Conservation (phyloP, 1,139 yeast species). For the Eremothecium coryli region DNA sequence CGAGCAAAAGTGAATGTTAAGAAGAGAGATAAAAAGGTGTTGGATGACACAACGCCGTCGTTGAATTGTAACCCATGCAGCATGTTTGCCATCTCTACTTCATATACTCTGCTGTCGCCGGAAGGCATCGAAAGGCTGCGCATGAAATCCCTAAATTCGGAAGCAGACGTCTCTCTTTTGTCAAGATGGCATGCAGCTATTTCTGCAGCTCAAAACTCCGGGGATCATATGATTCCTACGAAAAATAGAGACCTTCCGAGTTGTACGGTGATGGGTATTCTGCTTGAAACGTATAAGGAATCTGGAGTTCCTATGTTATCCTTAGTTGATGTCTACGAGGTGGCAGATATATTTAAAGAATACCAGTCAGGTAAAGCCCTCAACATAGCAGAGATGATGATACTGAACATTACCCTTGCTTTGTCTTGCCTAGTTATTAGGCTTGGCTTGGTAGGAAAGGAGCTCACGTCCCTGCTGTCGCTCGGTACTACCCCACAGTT, state of each 20-base stretch:
- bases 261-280: conserved; percentile 2
- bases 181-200: conserved; percentile 5
- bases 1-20: too few relatives aligned
- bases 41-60: too few relatives aligned
- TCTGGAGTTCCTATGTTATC: conserved; percentile 6
- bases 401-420: conserved; percentile 7
- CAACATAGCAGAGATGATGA: conserved; percentile 4
- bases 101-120: conserved; percentile 7
- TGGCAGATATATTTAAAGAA: not conserved
- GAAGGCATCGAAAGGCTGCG: conserved; percentile 8
- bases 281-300: conserved; percentile 3
- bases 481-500: conserved; percentile 1
- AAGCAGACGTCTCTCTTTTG: conserved; percentile 4
- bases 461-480: not conserved
- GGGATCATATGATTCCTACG: conserved; percentile 2
- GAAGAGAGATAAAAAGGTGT: too few relatives aligned
- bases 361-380: not conserved
- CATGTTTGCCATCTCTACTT: too few relatives aligned
- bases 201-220: not conserved
- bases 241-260: conserved; percentile 5
- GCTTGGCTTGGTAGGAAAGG: not conserved
- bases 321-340: not conserved
- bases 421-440: conserved; percentile 3
- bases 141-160: conserved; percentile 7
- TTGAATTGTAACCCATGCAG: too few relatives aligned